phyloP scores from a whole-genome alignment of 768 basidiomycete species.

The Serendipita indica region DNA sequence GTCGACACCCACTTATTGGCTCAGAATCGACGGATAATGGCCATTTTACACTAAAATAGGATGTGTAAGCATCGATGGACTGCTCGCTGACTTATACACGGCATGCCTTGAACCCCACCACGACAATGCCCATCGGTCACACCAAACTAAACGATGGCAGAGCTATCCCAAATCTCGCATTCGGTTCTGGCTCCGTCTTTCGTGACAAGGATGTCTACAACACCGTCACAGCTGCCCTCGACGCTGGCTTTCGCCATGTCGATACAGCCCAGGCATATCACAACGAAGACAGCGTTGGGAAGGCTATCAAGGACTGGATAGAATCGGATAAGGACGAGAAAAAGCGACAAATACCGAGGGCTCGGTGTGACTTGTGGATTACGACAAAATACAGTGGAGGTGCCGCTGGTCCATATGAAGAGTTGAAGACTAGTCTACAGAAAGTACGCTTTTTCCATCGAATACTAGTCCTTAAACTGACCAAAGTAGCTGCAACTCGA shows the following conservation, averaged over 20 bases:
- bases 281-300: constrained; percentile 23
- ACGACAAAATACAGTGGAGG: constrained; percentile 19
- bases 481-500: constrained; percentile 16
- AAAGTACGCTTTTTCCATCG: constrained; percentile 26
- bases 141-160: constrained; percentile 25
- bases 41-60: too few relatives aligned
- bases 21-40: too few relatives aligned
- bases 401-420: constrained; percentile 29
- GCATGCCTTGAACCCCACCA: not conserved
- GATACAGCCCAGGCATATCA: constrained; percentile 39
- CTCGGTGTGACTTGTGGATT: constrained; percentile 11
- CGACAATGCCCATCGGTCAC: constrained; percentile 25
- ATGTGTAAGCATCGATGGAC: too few relatives aligned
- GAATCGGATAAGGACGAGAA: not conserved
- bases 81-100: too few relatives aligned
- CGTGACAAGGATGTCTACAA: not conserved
- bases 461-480: constrained; percentile 33
- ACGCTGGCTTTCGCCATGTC: constrained; percentile 28
- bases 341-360: not conserved
- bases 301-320: not conserved
- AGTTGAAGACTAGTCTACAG: constrained; percentile 33
- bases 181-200: not conserved
- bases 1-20: too few relatives aligned
- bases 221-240: not conserved
- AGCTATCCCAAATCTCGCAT: not conserved